Percentiles rank a stretch among this genome's conserved stretches.
These are phyloP conservation scores for Trichoderma hamatum DNA, from an alignment of 2,329 filamentous ascomycete genomes.

Conservation along the genomic window DNA sequence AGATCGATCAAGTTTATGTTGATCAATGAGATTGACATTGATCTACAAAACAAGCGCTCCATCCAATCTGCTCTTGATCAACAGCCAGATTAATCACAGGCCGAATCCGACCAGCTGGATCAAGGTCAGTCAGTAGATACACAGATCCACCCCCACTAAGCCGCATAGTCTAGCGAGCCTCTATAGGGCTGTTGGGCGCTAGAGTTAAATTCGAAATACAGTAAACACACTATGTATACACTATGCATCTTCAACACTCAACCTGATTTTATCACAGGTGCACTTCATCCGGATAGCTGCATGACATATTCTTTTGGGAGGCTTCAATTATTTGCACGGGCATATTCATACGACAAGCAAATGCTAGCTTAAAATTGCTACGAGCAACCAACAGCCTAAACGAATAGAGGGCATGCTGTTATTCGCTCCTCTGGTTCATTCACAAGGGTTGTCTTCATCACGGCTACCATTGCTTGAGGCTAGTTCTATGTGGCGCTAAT, in stretches of 20 bases:
- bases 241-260: too few species aligned
- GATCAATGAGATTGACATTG: background rate
- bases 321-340: too few species aligned
- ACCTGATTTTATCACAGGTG: too few species aligned
- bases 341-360: too few species aligned
- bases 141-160: background rate
- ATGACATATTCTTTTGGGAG: too few species aligned
- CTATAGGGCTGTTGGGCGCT: background rate
- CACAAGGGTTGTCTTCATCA: background rate
- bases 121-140: background rate
- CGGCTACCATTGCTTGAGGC: too few species aligned
- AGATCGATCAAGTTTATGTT: background rate
- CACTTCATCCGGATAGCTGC: too few species aligned
- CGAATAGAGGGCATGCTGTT: too few species aligned
- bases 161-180: background rate
- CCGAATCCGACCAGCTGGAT: background rate
- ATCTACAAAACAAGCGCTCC: background rate
- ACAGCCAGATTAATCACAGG: background rate
- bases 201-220: background rate
- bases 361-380: too few species aligned
- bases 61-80: background rate
- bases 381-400: too few species aligned
- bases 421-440: background rate
- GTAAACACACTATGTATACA: background rate
- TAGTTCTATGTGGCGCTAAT: too few species aligned